Evolutionary conservation across 768 basidiomycete genomes (phyloP).

Genomic region (Fomitopsis serialis): DNA sequence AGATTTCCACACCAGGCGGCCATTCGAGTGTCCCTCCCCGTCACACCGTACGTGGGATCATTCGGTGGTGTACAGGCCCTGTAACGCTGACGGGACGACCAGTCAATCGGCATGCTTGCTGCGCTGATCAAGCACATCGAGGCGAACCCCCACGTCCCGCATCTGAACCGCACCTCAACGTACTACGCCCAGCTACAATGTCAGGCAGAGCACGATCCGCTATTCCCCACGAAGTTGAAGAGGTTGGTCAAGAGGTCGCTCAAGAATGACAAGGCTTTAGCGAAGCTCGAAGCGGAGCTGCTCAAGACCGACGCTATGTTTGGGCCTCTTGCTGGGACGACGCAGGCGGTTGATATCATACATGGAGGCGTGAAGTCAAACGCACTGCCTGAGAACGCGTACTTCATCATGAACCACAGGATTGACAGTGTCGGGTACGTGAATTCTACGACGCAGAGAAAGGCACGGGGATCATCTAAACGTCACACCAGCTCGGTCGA

Average conservation of each 20-base stretch:
- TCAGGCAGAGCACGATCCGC: constrained; percentile 52
- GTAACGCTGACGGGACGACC: neutral
- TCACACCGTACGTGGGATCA: constrained; percentile 54
- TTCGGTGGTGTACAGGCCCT: constrained; percentile 14
- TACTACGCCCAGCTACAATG: constrained; percentile 61
- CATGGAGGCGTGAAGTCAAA: constrained; percentile 38
- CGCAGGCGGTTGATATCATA: constrained; percentile 72
- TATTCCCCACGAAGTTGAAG: constrained; percentile 43
- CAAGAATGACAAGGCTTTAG: constrained; percentile 46
- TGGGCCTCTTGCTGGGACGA: constrained; percentile 53
- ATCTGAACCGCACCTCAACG: constrained; percentile 51
- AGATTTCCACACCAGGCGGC: constrained; percentile 68
- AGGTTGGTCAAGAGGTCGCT: constrained; percentile 42
- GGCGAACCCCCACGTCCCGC: constrained; percentile 48
- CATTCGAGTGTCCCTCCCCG: constrained; percentile 84
- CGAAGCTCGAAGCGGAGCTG: constrained; percentile 27
- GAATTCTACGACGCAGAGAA: neutral
- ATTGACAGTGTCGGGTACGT: constrained; percentile 35
- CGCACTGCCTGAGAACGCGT: constrained; percentile 75
- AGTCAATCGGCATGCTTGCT: constrained; percentile 53
- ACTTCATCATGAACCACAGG: constrained; percentile 69
- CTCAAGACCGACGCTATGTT: constrained; percentile 32
- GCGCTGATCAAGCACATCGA: constrained; percentile 65
- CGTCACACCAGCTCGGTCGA: constrained; percentile 18
- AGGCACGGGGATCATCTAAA: constrained; percentile 13